A percentile compares a stretch with the other conserved stretches of the same genome.
These are phyloP conservation scores for Kwoniella europaea DNA, from an alignment of 768 basidiomycete species.

Conservation along the genomic window DNA sequence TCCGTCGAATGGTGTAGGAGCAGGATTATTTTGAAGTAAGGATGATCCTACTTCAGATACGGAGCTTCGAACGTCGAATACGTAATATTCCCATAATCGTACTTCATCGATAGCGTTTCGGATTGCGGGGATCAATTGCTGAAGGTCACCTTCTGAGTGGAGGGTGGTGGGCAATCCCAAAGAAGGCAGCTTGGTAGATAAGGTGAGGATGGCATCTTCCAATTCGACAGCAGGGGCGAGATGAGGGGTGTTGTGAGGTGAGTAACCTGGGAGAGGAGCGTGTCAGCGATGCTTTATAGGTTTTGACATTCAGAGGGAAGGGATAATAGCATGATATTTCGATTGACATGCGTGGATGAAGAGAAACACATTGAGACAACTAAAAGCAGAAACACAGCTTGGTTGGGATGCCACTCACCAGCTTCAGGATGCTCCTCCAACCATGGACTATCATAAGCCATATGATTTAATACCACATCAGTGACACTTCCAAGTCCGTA, in stretches of 20 bases:
- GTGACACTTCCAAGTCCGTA: constrained; percentile 88
- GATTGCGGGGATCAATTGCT: constrained; percentile 70
- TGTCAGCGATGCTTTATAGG: not conserved
- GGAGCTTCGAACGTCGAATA: constrained; percentile 69
- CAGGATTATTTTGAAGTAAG: constrained; percentile 4
- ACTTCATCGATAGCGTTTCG: constrained; percentile 67
- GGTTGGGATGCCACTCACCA: constrained; percentile 63
- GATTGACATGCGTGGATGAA: too few relatives aligned
- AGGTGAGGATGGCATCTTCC: constrained; percentile 80
- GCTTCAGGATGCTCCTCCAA: constrained; percentile 92
- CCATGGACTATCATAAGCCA: constrained; percentile 92
- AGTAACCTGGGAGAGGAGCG: constrained; percentile 69
- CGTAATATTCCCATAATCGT: constrained; percentile 92
- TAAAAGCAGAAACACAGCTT: not conserved
- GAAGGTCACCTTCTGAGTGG: constrained; percentile 70
- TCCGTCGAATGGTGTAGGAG: constrained; percentile 67
- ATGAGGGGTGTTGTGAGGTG: constrained; percentile 87
- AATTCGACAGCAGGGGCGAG: constrained; percentile 89
- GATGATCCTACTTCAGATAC: constrained; percentile 68
- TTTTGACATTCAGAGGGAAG: too few relatives aligned
- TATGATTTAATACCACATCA: constrained; percentile 97
- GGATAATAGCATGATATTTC: too few relatives aligned
- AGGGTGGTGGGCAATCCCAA: constrained; percentile 76
- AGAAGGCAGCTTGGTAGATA: constrained; percentile 70
- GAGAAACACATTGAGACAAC: not conserved